Percentiles rank a stretch among this genome's conserved stretches.
Conservation (phyloP, 2,329 filamentous ascomycete species). For the Cercospora sp. region DNA sequence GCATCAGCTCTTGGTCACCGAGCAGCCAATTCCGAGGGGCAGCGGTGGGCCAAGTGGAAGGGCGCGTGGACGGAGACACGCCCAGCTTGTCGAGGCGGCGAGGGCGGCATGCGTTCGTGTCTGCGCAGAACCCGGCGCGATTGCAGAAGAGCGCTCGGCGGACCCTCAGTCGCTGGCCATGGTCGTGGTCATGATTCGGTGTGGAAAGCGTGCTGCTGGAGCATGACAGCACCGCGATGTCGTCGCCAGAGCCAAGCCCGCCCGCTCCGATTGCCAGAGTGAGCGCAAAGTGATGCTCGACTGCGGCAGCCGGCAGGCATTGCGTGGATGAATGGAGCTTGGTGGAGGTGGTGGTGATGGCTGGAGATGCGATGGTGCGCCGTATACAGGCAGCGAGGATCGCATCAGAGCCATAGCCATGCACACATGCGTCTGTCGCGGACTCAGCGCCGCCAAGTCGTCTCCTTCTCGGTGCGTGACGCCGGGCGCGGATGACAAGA, state of each 20-base stretch:
- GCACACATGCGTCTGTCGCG: background rate
- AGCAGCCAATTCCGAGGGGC: background rate
- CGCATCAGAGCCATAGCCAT: background rate
- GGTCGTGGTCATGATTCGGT: background rate
- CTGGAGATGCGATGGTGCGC: background rate
- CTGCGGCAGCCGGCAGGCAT: background rate
- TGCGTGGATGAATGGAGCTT: background rate
- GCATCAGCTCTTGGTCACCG: background rate
- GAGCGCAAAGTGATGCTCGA: background rate
- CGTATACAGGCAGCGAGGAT: background rate
- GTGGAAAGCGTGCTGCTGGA: background rate
- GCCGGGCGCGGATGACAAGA: background rate
- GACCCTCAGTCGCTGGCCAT: background rate
- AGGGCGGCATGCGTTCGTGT: background rate
- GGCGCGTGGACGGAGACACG: background rate
- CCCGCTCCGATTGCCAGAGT: background rate
- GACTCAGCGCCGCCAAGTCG: background rate
- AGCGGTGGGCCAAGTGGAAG: background rate
- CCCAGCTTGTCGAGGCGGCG: conserved; percentile 1
- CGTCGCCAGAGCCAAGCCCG: background rate
- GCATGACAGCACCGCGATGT: background rate
- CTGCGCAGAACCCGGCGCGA: background rate
- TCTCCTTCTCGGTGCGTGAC: background rate
- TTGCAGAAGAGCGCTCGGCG: background rate
- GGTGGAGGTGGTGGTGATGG: background rate